Base-by-base conservation (phyloP, 2,329 filamentous ascomycete genomes). In the Ascochyta viciae-villosae region DNA sequence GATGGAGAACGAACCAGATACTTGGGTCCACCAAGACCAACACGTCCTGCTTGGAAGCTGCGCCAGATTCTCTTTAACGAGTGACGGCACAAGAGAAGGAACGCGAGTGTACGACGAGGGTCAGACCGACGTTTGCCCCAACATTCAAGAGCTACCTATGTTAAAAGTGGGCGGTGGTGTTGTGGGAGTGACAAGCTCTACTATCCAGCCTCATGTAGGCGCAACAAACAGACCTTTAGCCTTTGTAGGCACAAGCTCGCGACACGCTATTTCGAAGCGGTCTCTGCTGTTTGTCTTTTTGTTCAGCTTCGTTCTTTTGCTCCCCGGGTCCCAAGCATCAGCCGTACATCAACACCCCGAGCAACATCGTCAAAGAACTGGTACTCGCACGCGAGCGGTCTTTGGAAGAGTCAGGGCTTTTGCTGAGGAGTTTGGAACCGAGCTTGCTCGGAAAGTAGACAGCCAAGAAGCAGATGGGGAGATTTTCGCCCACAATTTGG, bases 21-120 rank as follows among this genome's bases (percentile, higher is more conserved):
- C 27, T 29, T 46, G 45, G 26, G 50, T 68, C 22, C 42, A 46
- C 3, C 66, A 70, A 48, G 24, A 62, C 29, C 64, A 70, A 44
- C 42, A 60, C n/a, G 38, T 70, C 6, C 35, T 57, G 16, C 23
- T 67, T 4, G 45, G 57, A 42, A 52, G 42, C 24, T 68, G 65
- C 40, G 50, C 54, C 4, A 59, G 47, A 19, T 65, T 68, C 39
- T 58, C 54, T 1, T 47, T 70, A 35, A 57, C 52, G 1, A 68
- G 65, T 16, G 64, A 70, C 44, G 64, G 64, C 16, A 68, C 66
- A 5, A 62, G 54, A 35, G 50, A 60, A 13, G 66, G 65, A 5
- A 70, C 66, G 13, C 52, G 33, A 13, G 50, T 61, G 4, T 29
- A 58, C n/a, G 52, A 50, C 22, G 53, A 48, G 26, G 54, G 51